Evolutionary conservation across 345 rosid genomes (phyloP).

Genomic region (Gossypium bickii): DNA sequence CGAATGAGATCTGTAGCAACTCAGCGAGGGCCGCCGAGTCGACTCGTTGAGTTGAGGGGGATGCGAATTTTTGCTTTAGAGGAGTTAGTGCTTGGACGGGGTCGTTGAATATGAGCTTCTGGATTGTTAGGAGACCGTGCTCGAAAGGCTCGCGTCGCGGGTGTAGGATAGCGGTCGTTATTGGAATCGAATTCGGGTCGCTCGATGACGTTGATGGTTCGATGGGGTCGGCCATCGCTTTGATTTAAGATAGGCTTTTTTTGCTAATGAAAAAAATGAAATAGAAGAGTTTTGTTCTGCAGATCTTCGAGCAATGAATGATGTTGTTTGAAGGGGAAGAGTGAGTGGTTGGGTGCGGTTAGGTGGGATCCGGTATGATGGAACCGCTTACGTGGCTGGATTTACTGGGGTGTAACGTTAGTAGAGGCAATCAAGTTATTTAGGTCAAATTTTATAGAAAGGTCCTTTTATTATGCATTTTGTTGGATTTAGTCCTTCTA

Average conservation of each 20-base stretch:
- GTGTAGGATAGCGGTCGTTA: conserved; percentile 50
- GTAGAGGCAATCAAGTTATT: not conserved
- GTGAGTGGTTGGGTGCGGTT: not conserved
- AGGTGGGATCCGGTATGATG: not conserved
- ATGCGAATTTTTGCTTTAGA: conserved; percentile 54
- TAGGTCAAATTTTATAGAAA: too few relatives aligned
- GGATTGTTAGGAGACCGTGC: conserved; percentile 93
- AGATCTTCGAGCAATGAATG: conserved; percentile 33
- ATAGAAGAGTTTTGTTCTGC: conserved; percentile 15
- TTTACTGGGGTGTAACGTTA: not conserved
- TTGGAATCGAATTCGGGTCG: conserved; percentile 36
- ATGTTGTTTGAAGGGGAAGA: conserved; percentile 9
- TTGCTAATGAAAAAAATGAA: too few relatives aligned
- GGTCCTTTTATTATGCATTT: not conserved
- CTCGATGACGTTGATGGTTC: conserved; percentile 48
- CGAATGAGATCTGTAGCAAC: conserved; percentile 82
- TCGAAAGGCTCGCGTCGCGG: conserved; percentile 93
- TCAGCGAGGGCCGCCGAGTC: conserved; percentile 62
- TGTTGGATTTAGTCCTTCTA: too few relatives aligned
- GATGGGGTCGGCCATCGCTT: conserved; percentile 49
- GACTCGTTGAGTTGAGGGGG: conserved; percentile 45
- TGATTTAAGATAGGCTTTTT: not conserved
- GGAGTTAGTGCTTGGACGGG: conserved; percentile 73
- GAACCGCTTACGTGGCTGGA: not conserved
- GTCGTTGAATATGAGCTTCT: conserved; percentile 84